A percentile compares a stretch with the other conserved stretches of the same genome.
Conservation (phyloP, 345 rosid species). For the Lumnitzera littorea region DNA sequence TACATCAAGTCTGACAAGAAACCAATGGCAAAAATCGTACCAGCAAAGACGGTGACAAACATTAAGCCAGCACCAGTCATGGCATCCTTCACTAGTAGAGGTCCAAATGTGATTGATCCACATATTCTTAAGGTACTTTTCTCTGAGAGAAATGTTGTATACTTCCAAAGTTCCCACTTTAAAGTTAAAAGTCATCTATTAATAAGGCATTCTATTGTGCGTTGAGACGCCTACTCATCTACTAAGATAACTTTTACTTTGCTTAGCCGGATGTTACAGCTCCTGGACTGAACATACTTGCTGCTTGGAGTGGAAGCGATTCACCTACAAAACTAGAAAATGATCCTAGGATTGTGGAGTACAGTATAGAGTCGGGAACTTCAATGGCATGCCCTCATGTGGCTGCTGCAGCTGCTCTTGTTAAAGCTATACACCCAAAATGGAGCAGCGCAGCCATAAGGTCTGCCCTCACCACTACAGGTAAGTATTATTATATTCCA, state of each 20-base stretch:
- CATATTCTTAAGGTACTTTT: constrained; percentile 59
- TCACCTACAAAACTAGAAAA: constrained; percentile 32
- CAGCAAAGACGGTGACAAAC: constrained; percentile 35
- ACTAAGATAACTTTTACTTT: not conserved
- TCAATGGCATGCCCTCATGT: constrained; percentile 97
- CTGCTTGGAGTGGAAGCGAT: constrained; percentile 71
- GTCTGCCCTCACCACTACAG: constrained; percentile 69
- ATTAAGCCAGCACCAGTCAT: constrained; percentile 52
- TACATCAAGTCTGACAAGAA: constrained; percentile 55
- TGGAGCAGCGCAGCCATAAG: constrained; percentile 90
- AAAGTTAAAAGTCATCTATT: no score
- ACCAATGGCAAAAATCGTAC: constrained; percentile 41
- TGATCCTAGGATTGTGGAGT: constrained; percentile 41
- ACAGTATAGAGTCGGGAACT: constrained; percentile 56
- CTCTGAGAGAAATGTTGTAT: not conserved
- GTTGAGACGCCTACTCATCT: no score
- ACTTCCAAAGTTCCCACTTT: not conserved
- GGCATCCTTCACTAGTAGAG: constrained; percentile 69
- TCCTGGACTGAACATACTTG: constrained; percentile 66
- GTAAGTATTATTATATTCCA: constrained; percentile 9
- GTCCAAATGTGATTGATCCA: constrained; percentile 56
- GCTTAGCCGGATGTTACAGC: constrained; percentile 79
- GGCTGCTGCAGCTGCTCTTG: constrained; percentile 63
- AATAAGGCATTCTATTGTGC: no score
- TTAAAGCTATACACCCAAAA: constrained; percentile 58